Base-by-base conservation (phyloP, 1,139 yeast genomes). In the Geotrichum reessii region DNA sequence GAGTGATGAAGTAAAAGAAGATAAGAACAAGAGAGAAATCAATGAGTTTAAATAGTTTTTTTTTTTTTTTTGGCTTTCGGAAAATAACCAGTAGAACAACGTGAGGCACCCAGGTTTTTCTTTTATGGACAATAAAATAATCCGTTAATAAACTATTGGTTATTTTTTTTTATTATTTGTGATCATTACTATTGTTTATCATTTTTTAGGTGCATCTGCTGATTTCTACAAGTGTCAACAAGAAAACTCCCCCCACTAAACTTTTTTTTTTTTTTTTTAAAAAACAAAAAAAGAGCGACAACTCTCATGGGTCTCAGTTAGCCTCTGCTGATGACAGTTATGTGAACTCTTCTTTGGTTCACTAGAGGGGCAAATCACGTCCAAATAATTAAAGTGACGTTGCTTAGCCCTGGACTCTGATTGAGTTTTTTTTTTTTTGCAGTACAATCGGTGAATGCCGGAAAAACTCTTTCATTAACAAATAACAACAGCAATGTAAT, bases 11-110 rank as follows among this genome's bases (percentile, higher is more conserved):
- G 56, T 22, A 37, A 42, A 21, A 44, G 24, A 42, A 47, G 42
- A 53, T 2, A 5, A 17, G 49, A 7, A 27, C 17, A 17, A 47
- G 37, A 54, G 37, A 50, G 50, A 54, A 49, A 14, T 8, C 31
- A 12, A 17, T 24, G 48, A 19, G 40, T 28, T 54, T 54, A 42
- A 27, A 54, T 53, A 53, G 44, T 37, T 50, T 27, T 17, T 25
- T 49, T n/a, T n/a, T 7, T 9, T 25, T 25, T 25, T 25, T 25
- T 25, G 7, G 4, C 7, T 25, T 25, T 2, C 17, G n/a, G 9
- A n/a, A n/a, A n/a, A 37, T n/a, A 37, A 37, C n/a, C 44, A 37
- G n/a, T 7, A 14, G 17, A 37, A n/a, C 21, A 37, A 37, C 44
- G 6, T 25, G 44, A 37, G 21, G 44, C 9, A 17, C 42, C 7